Conservation (phyloP, 2,329 filamentous ascomycete genomes). For the Pseudopyricularia cyperi region DNA sequence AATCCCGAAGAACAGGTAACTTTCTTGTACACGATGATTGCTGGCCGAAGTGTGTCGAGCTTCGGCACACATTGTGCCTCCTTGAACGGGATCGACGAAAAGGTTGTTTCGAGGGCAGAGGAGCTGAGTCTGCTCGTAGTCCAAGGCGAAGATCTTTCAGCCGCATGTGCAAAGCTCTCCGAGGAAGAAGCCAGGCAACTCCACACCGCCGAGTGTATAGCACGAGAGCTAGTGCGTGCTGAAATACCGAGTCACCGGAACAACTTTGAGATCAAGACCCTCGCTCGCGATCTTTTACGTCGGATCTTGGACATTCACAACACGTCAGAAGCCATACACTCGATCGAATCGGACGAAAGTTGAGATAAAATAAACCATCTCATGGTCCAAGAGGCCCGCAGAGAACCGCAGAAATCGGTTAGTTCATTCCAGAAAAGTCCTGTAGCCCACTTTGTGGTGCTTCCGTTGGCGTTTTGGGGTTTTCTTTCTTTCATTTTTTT, state of each 20-base stretch:
- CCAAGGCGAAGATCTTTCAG: constrained; percentile 63
- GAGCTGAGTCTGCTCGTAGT: constrained; percentile 55
- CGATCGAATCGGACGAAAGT: background rate
- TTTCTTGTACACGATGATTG: constrained; percentile 58
- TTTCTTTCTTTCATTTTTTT: background rate
- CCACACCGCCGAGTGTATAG: constrained; percentile 49
- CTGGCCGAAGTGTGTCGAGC: constrained; percentile 63
- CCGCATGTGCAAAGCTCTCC: constrained; percentile 56
- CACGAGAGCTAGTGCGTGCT: constrained; percentile 39
- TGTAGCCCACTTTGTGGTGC: too few relatives aligned
- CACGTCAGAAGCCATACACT: background rate
- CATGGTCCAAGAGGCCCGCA: too few relatives aligned
- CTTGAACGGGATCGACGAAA: constrained; percentile 66
- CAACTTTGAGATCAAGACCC: background rate
- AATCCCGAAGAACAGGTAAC: constrained; percentile 49
- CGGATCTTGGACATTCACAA: background rate
- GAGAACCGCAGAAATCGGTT: too few relatives aligned
- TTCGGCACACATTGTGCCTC: constrained; percentile 79
- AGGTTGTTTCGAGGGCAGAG: constrained; percentile 64
- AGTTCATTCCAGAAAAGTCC: too few relatives aligned
- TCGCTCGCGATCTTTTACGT: background rate
- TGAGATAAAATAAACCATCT: too few relatives aligned
- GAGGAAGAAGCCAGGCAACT: constrained; percentile 51
- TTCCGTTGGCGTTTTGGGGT: too few relatives aligned
- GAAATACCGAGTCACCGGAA: background rate